phyloP scores from a whole-genome alignment of 495 filamentous ascomycete genomes.

The Zalerion maritima region DNA sequence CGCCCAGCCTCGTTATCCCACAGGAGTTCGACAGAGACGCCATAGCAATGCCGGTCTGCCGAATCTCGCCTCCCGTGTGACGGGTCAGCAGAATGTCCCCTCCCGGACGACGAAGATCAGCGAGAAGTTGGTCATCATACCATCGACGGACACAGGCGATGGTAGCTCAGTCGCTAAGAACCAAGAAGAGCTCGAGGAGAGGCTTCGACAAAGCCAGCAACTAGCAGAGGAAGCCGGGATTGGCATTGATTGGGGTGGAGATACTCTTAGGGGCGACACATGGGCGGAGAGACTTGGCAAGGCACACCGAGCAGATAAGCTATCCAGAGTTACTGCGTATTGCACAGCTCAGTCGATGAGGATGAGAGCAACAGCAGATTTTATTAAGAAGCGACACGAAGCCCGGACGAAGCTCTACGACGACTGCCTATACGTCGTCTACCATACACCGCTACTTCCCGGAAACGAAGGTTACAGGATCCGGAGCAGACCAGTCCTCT shows the following conservation, averaged over 20 bases:
- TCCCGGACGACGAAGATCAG: conserved; percentile 81
- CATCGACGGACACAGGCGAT: conserved; percentile 55
- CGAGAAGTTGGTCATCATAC: conserved; percentile 90
- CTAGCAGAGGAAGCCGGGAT: conserved; percentile 47
- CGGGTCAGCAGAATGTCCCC: conserved; percentile 62
- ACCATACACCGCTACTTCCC: conserved; percentile 77
- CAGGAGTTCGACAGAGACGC: conserved; percentile 39
- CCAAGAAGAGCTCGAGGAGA: conserved; percentile 29
- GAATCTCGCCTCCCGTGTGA: conserved; percentile 27
- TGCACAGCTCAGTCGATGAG: conserved; percentile 91
- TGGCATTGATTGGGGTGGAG: too few species aligned
- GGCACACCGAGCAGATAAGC: conserved; percentile 67
- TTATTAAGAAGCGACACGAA: conserved; percentile 78
- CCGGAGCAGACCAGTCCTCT: conserved; percentile 77
- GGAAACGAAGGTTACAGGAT: conserved; percentile 76
- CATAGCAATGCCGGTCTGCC: conserved; percentile 21
- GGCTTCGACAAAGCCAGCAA: conserved; percentile 35
- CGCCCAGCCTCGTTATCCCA: conserved; percentile 69
- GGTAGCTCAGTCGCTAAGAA: conserved; percentile 35
- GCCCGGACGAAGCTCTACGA: conserved; percentile 97
- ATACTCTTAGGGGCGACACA: conserved; percentile 58
- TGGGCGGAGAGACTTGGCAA: conserved; percentile 94
- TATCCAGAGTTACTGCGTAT: conserved; percentile 86
- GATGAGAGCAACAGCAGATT: conserved; percentile 70
- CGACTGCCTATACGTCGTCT: conserved; percentile 91